Conservation (phyloP, 2,329 filamentous ascomycete species). For the Endoconidiophora polonica region DNA sequence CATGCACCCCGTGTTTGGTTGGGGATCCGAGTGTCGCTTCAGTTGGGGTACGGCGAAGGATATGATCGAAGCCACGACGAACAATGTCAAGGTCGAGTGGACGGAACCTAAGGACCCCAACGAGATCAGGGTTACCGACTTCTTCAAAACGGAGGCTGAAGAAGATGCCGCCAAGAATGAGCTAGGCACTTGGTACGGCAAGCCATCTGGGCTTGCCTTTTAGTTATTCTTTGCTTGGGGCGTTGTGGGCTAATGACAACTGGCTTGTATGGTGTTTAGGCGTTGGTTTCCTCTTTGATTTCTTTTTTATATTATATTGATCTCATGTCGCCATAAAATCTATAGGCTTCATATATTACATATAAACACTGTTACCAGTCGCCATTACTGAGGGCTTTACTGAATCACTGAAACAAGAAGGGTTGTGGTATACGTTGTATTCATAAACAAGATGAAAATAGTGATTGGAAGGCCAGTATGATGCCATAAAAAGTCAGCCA, state of each 20-base stretch:
- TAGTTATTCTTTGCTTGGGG: neutral
- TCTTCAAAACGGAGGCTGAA: constrained; percentile 37
- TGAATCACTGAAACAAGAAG: no score
- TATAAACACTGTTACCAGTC: no score
- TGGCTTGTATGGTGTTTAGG: constrained; percentile 2
- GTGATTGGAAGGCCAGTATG: no score
- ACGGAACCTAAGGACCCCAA: constrained; percentile 55
- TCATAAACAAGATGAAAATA: neutral
- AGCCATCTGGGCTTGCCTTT: constrained; percentile 31
- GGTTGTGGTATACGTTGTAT: neutral
- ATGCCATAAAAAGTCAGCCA: no score
- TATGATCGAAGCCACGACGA: constrained; percentile 63
- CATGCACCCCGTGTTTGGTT: constrained; percentile 89
- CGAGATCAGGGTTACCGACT: constrained; percentile 57
- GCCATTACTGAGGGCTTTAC: no score
- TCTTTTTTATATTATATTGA: neutral
- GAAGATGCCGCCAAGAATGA: constrained; percentile 35
- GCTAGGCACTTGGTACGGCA: constrained; percentile 69
- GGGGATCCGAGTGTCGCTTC: constrained; percentile 83
- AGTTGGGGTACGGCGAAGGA: constrained; percentile 95
- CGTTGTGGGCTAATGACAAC: neutral
- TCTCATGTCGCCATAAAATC: neutral
- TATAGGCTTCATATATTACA: no score
- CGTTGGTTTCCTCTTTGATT: neutral
- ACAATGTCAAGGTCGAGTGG: constrained; percentile 62